These are phyloP conservation scores for Neckera pumila DNA, from an alignment of 225 moss, liverwort and hornwort species.

Conservation along the genomic window DNA sequence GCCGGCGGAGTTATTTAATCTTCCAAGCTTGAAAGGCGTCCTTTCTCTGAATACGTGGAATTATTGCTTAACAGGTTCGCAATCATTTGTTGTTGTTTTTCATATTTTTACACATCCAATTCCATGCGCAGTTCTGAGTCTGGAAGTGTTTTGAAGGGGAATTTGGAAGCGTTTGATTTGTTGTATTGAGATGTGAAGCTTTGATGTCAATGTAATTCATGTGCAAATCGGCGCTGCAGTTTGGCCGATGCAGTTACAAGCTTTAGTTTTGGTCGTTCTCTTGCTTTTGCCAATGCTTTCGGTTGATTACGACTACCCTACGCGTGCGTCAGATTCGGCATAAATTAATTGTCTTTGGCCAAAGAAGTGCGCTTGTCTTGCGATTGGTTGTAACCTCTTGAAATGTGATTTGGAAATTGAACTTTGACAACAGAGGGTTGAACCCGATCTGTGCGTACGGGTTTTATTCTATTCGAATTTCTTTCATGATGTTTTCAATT, in stretches of 20 bases:
- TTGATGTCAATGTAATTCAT: conserved; percentile 10
- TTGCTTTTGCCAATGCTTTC: background rate
- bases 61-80: conserved; percentile 53
- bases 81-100: background rate
- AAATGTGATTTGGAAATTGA: background rate
- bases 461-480: background rate
- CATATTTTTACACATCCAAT: background rate
- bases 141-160: background rate
- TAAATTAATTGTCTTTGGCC: background rate
- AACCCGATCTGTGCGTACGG: background rate
- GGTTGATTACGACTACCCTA: background rate
- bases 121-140: background rate
- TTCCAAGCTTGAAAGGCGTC: conserved; percentile 58
- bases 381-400: background rate
- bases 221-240: background rate
- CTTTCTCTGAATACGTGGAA: conserved; percentile 78
- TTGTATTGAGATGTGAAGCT: background rate
- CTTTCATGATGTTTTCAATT: background rate
- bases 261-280: background rate
- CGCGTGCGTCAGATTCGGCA: background rate
- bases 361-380: background rate
- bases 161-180: background rate
- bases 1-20: conserved; percentile 66
- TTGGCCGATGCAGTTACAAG: conserved; percentile 16
- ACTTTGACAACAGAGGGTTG: background rate